Percentiles rank a stretch among this genome's conserved stretches.
Evolutionary conservation across 2,329 filamentous ascomycete species (phyloP).

Genomic region (Sarocladiaceae sp.): DNA sequence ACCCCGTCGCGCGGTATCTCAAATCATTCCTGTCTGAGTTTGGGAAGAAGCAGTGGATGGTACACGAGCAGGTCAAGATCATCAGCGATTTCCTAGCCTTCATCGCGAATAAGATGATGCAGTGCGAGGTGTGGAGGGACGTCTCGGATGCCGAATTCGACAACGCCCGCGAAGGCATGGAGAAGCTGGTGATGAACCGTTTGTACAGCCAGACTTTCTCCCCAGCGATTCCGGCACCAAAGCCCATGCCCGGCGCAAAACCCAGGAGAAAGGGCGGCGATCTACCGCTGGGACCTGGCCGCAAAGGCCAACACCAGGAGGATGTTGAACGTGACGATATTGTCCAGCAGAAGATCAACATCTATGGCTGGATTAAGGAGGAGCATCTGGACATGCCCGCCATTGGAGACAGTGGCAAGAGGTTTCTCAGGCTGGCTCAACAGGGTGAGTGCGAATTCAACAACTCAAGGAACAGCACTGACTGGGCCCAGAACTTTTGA

Average conservation of each 20-base stretch:
- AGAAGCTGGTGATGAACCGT: constrained; percentile 98
- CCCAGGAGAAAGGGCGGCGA: constrained; percentile 64
- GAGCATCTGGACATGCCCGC: constrained; percentile 89
- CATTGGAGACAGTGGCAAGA: constrained; percentile 76
- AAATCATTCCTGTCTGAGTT: constrained; percentile 94
- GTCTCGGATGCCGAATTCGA: constrained; percentile 97
- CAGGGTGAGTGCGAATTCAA: constrained; percentile 52
- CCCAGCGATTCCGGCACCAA: constrained; percentile 78
- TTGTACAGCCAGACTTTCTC: constrained; percentile 95
- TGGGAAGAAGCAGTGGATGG: constrained; percentile 98
- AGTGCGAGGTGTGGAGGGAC: constrained; percentile 93
- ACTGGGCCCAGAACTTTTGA: constrained; percentile 68
- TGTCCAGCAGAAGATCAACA: constrained; percentile 92
- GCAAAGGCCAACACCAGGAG: constrained; percentile 92
- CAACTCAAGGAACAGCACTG: constrained; percentile 6
- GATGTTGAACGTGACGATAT: constrained; percentile 95
- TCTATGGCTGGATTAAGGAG: constrained; percentile 91
- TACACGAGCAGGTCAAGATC: constrained; percentile 98
- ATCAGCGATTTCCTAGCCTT: constrained; percentile 95
- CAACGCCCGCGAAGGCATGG: constrained; percentile 97
- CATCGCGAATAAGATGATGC: constrained; percentile 96
- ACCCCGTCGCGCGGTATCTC: constrained; percentile 91
- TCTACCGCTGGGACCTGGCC: constrained; percentile 67
- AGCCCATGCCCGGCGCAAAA: constrained; percentile 63
- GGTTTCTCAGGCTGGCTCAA: constrained; percentile 83